Evolutionary conservation across 2,329 filamentous ascomycete species (phyloP), one percentile per base, ranked within the genome.

Genomic region (Apiospora arundinis): DNA sequence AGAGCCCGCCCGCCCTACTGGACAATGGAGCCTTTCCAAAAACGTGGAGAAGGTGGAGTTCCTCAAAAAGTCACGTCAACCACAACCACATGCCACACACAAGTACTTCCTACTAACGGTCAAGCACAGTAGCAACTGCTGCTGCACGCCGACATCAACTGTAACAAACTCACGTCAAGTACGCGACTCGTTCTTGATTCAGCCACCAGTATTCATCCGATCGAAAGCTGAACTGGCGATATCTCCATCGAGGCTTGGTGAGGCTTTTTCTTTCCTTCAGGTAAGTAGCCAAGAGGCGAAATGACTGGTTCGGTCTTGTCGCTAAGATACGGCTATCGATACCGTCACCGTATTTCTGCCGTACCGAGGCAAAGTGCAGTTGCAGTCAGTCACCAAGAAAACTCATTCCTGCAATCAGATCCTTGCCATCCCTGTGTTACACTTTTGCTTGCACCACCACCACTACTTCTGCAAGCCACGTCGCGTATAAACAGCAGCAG

Each of bases 381-480:
- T 3, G 32, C n/a, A n/a, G n/a, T n/a, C n/a, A n/a, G n/a, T n/a
- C n/a, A n/a, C 32, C 32, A 6, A 32, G 32, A 6, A 32, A 32
- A 32, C 32, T 32, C 23, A 52, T 16, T 23, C 48, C 48, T 52
- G 48, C 48, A 14, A 46, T n/a, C n/a, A n/a, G n/a, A n/a, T 16
- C 45, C 45, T 21, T 46, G 45, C 21, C 11, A 52, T n/a, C 12
- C 23, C 48, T 25, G 48, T 28, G 23, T 25, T 52, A 14, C 25
- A 56, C 49, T 9, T 8, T 8, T 42, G 32, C 32, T 42, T 42
- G 40, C 25, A 56, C 25, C 49, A 21, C 49, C 49, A 60, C 28
- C 52, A 52, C 48, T 23, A 46, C 45, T 46, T 60, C 52, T 60
- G 52, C 25, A 56, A 56, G 49, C 49, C 25, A 56, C 49, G 25